Evolutionary conservation across 1,284 basidiomycete genomes (phyloP).

Genomic region (Somion occarium): DNA sequence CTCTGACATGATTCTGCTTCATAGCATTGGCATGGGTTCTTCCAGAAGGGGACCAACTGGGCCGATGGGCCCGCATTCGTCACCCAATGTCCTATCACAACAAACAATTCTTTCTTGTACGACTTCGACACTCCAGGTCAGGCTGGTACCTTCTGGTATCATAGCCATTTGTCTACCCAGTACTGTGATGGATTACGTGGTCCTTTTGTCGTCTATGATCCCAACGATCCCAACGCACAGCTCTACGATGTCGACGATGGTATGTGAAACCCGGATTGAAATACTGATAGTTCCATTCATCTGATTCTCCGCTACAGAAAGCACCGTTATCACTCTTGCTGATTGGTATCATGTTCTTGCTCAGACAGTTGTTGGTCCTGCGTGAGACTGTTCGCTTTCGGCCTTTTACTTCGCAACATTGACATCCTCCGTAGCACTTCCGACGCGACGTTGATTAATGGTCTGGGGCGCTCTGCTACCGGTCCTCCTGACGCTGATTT

Average conservation of each 20-base stretch:
- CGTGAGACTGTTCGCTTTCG: not conserved
- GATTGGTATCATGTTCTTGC: slow-evolving; percentile 20
- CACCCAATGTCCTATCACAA: slow-evolving; percentile 47
- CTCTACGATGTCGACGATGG: slow-evolving; percentile 37
- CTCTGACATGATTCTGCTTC: not conserved
- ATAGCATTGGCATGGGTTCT: slow-evolving; percentile 9
- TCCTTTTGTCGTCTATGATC: slow-evolving; percentile 34
- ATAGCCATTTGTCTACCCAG: slow-evolving; percentile 18
- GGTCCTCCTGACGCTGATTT: slow-evolving; percentile 11
- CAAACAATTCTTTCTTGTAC: slow-evolving; percentile 40
- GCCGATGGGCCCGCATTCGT: slow-evolving; percentile 32
- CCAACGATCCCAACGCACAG: slow-evolving; percentile 28
- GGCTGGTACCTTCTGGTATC: slow-evolving; percentile 17
- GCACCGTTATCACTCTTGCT: slow-evolving; percentile 18
- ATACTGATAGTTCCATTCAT: not conserved
- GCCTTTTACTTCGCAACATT: not conserved
- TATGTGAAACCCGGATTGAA: slow-evolving; percentile 5
- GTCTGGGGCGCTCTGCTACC: slow-evolving; percentile 30
- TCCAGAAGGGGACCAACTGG: slow-evolving; percentile 17
- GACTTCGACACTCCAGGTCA: slow-evolving; percentile 21
- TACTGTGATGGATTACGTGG: slow-evolving; percentile 24
- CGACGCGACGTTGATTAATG: slow-evolving; percentile 46
- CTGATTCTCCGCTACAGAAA: slow-evolving; percentile 11
- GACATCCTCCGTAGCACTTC: not conserved
- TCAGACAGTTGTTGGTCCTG: not conserved